Percentiles rank a stretch among this genome's conserved stretches.
phyloP scores from a whole-genome alignment of 257 asterid species.

The Plantago major region DNA sequence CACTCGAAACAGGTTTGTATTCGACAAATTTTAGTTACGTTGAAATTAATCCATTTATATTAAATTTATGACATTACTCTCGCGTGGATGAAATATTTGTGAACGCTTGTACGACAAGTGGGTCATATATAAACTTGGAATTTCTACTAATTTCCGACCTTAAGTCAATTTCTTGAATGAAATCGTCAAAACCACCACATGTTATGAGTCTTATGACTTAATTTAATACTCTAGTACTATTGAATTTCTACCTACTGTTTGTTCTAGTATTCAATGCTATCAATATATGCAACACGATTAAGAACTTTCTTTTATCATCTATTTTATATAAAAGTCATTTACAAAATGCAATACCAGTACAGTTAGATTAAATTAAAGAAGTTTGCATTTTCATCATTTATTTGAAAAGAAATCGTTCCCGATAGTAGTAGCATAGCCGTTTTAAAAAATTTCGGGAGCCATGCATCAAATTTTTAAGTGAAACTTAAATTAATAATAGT shows the following conservation, averaged over 20 bases:
- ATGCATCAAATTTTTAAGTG: no score
- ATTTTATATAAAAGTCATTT: no score
- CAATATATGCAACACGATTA: no score
- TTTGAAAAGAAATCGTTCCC: neutral
- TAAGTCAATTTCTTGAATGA: neutral
- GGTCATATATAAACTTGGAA: no score
- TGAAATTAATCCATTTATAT: neutral
- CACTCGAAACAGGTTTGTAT: constrained; percentile 71
- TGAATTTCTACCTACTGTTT: neutral
- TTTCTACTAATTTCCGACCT: no score
- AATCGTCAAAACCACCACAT: constrained; percentile 14
- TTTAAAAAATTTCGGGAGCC: no score
- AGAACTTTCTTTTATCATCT: no score
- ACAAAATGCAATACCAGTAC: neutral
- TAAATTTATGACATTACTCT: neutral
- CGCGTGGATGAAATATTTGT: neutral
- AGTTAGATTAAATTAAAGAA: neutral
- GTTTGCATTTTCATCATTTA: neutral
- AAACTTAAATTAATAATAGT: no score
- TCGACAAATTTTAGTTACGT: no score
- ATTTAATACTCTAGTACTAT: neutral
- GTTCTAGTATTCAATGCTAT: no score
- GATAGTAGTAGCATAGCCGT: no score
- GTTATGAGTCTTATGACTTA: no score
- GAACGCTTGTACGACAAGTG: neutral